Conservation (phyloP, 192 early-diverging fungal genomes). For the Rhizophagus sp. region DNA sequence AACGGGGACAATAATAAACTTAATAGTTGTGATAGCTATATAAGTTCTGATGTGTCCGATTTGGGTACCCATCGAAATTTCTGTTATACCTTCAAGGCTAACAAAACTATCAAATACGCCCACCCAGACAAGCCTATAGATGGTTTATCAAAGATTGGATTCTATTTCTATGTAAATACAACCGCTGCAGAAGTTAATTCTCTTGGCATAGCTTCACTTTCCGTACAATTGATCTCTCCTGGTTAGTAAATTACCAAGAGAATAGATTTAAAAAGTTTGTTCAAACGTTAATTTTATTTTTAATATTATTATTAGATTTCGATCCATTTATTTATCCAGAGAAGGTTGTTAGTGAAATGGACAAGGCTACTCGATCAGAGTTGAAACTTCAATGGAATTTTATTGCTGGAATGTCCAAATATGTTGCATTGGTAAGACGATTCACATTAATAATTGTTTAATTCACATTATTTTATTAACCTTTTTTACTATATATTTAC, state of each 20-base stretch:
- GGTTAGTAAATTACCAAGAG: neutral
- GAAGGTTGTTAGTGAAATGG: neutral
- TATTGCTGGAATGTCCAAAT: neutral
- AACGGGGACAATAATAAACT: neutral
- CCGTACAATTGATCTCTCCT: neutral
- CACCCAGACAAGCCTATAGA: neutral
- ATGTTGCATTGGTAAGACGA: neutral
- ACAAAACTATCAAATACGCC: neutral
- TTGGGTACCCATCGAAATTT: neutral
- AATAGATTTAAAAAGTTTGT: neutral
- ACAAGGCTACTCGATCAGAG: neutral
- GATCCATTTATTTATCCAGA: neutral
- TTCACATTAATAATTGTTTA: neutral
- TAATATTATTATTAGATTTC: neutral
- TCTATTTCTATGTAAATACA: constrained; percentile 3
- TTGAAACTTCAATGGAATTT: constrained; percentile 5
- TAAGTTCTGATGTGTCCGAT: neutral
- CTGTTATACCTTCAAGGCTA: neutral
- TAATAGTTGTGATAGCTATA: neutral
- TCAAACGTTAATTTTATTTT: too few relatives aligned
- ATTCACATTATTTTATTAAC: neutral
- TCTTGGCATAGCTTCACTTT: constrained; percentile 1
- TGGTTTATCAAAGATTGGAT: neutral
- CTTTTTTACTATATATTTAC: neutral
- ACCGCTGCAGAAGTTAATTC: neutral